Percentiles rank a stretch among this genome's conserved stretches.
These are phyloP conservation scores for Penicillium pulvis DNA, from an alignment of 495 filamentous ascomycete species.

Conservation along the genomic window DNA sequence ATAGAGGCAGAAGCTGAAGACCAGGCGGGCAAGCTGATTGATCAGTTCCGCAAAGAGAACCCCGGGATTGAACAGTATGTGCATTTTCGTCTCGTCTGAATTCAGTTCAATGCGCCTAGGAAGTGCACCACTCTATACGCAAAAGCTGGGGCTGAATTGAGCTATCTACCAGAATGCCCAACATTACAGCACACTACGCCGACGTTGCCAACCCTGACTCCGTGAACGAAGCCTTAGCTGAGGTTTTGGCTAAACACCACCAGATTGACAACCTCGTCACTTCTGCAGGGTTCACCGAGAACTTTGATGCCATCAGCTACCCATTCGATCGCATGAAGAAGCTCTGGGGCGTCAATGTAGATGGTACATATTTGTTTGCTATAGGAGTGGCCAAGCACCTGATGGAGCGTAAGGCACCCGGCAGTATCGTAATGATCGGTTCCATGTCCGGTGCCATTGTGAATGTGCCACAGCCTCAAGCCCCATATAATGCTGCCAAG, in stretches of 20 bases:
- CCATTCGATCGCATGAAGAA: slow-evolving; percentile 86
- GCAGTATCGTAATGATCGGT: slow-evolving; percentile 92
- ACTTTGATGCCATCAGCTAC: slow-evolving; percentile 87
- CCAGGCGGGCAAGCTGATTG: slow-evolving; percentile 69
- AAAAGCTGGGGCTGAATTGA: not conserved
- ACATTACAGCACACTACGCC: slow-evolving; percentile 84
- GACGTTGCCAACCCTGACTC: slow-evolving; percentile 81
- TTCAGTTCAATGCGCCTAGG: not conserved
- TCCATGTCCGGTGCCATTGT: slow-evolving; percentile 93
- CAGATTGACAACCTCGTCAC: slow-evolving; percentile 91
- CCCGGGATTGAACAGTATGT: slow-evolving; percentile 69
- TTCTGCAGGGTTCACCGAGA: slow-evolving; percentile 94
- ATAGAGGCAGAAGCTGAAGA: slow-evolving; percentile 81
- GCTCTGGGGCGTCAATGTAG: slow-evolving; percentile 91
- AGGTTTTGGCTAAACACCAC: slow-evolving; percentile 70
- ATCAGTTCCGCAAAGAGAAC: slow-evolving; percentile 74
- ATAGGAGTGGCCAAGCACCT: slow-evolving; percentile 83
- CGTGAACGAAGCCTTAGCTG: slow-evolving; percentile 68
- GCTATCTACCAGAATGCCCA: slow-evolving; percentile 58
- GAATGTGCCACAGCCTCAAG: slow-evolving; percentile 92
- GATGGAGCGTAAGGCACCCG: slow-evolving; percentile 74
- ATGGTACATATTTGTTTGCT: slow-evolving; percentile 91
- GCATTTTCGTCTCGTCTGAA: not conserved
- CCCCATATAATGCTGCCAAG: slow-evolving; percentile 88
- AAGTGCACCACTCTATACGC: not conserved